These are phyloP conservation scores for Herpetospermum pedunculosum DNA, from an alignment of 306 rosid species.

Conservation along the genomic window DNA sequence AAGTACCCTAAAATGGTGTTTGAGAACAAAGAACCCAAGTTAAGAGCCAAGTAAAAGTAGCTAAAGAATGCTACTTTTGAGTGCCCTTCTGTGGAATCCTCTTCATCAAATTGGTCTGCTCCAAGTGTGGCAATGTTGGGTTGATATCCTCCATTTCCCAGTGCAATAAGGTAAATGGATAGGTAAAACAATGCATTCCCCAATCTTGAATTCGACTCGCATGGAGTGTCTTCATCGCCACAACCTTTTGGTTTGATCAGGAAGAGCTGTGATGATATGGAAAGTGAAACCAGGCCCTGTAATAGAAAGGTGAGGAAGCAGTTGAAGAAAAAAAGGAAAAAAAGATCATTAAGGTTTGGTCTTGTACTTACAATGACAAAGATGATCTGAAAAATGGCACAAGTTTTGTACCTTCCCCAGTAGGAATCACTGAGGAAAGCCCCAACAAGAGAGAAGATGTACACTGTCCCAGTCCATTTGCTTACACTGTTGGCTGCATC, in stretches of 20 bases:
- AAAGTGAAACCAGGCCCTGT: constrained; percentile 67
- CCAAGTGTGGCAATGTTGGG: constrained; percentile 92
- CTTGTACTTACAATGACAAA: constrained; percentile 61
- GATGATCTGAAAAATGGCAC: constrained; percentile 75
- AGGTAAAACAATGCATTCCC: constrained; percentile 70
- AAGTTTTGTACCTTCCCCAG: constrained; percentile 90
- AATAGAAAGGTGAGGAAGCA: neutral
- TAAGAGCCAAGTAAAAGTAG: constrained; percentile 95
- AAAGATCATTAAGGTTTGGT: neutral
- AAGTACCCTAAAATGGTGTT: constrained; percentile 78
- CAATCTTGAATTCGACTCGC: constrained; percentile 49
- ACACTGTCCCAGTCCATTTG: constrained; percentile 96
- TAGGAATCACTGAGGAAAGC: constrained; percentile 94
- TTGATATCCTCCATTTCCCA: constrained; percentile 95
- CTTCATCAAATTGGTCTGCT: constrained; percentile 95
- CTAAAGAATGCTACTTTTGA: constrained; percentile 88
- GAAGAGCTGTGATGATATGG: constrained; percentile 67
- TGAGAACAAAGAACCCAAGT: constrained; percentile 88
- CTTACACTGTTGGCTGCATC: constrained; percentile 84
- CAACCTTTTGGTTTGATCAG: constrained; percentile 76
- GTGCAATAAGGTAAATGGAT: constrained; percentile 78
- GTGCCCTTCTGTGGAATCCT: constrained; percentile 51
- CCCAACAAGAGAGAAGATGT: constrained; percentile 93
- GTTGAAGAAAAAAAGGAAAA: neutral
- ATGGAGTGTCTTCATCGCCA: constrained; percentile 49